Evolutionary conservation across 1,284 basidiomycete species (phyloP).

Genomic region (Rhodotorula sp.): DNA sequence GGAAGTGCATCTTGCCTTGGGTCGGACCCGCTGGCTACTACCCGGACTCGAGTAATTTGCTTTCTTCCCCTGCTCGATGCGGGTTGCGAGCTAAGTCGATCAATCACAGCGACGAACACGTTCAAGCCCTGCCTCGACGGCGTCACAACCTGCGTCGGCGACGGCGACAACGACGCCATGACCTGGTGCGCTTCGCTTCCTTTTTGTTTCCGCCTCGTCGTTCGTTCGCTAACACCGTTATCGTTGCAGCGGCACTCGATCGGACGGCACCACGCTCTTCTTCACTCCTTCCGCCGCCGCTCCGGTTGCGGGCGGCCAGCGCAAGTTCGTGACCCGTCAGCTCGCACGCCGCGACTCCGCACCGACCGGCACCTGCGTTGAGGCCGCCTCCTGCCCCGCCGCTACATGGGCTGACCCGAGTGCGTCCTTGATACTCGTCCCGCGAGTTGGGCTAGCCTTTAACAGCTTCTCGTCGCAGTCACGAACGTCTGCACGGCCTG

Average conservation of each 20-base stretch:
- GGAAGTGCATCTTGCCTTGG: background rate
- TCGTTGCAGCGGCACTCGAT: background rate
- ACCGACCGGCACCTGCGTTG: too few species aligned
- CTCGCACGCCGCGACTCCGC: too few species aligned
- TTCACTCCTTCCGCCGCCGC: background rate
- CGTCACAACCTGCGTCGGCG: background rate
- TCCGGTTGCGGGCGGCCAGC: too few species aligned
- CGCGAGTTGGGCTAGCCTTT: background rate
- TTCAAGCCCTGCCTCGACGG: conserved; percentile 7
- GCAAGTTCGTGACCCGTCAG: too few species aligned
- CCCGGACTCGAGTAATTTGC: background rate
- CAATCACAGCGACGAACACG: background rate
- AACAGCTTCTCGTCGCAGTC: background rate
- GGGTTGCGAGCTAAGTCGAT: too few species aligned
- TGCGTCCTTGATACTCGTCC: too few species aligned
- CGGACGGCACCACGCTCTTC: background rate
- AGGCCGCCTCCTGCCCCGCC: too few species aligned
- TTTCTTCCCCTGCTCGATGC: background rate
- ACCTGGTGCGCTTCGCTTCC: background rate
- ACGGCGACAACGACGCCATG: background rate
- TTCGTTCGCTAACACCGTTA: background rate
- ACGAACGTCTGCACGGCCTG: background rate
- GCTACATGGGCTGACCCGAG: too few species aligned
- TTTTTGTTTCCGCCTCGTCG: background rate
- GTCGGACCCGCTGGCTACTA: background rate